These are phyloP conservation scores for Rubia peregrina DNA, from an alignment of 305 asterid genomes.

Conservation along the genomic window DNA sequence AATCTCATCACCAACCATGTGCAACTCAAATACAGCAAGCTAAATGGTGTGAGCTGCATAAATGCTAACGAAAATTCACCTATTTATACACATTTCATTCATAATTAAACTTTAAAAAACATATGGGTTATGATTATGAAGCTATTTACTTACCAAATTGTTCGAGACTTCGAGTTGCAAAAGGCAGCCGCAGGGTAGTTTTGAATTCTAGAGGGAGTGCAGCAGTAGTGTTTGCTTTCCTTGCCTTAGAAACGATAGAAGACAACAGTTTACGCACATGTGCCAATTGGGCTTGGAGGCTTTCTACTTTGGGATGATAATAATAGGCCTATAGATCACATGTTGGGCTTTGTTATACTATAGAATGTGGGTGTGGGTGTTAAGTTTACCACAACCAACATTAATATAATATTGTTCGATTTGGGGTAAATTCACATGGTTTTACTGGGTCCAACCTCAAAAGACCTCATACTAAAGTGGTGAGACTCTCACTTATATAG, in stretches of 20 bases:
- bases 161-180: background rate
- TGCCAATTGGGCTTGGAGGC: background rate
- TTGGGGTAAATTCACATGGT: too few species aligned
- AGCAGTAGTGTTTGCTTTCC: background rate
- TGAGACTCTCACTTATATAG: too few species aligned
- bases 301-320: background rate
- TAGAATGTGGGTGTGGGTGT: too few species aligned
- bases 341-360: too few species aligned
- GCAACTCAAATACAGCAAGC: slow-evolving; percentile 3
- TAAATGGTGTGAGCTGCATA: background rate
- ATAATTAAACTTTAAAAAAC: background rate
- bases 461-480: too few species aligned
- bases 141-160: slow-evolving; percentile 4
- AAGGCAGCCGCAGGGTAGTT: background rate
- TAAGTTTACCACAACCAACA: too few species aligned
- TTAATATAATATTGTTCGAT: too few species aligned
- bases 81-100: background rate
- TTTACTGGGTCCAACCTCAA: too few species aligned
- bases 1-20: background rate
- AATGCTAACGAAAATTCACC: slow-evolving; percentile 1
- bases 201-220: slow-evolving; percentile 5
- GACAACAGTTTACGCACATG: background rate
- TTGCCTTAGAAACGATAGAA: background rate
- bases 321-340: too few species aligned
- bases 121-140: slow-evolving; percentile 1